phyloP scores from a whole-genome alignment of 1,284 basidiomycete genomes.

The Cryptococcus hybrid region DNA sequence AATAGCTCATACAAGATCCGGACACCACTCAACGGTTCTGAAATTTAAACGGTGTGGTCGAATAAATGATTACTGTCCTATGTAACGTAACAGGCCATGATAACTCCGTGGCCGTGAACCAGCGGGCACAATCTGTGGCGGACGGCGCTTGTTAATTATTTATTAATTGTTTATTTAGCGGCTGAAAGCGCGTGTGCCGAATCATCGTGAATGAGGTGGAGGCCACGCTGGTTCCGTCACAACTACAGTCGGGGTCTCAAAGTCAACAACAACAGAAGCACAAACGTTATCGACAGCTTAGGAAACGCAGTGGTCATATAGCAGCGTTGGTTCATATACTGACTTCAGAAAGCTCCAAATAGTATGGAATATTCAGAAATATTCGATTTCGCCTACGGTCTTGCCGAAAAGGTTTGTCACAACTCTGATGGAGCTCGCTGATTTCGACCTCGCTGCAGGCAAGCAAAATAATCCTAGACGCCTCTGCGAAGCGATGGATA shows the following conservation, averaged over 20 bases:
- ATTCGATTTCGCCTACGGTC: slow-evolving; percentile 25
- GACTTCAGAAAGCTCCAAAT: neutral
- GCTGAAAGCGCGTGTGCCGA: neutral
- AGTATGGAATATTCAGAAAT: slow-evolving; percentile 22
- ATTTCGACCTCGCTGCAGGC: slow-evolving; percentile 7
- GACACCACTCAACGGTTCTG: neutral
- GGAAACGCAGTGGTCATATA: no score
- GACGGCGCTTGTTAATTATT: neutral
- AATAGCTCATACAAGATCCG: no score
- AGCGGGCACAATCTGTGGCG: neutral
- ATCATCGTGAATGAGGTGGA: no score
- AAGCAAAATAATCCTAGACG: slow-evolving; percentile 19
- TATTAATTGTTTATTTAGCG: neutral
- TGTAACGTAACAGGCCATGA: neutral
- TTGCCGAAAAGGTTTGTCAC: slow-evolving; percentile 22
- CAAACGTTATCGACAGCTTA: no score
- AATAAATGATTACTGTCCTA: neutral
- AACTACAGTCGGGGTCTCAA: no score
- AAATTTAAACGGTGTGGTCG: neutral
- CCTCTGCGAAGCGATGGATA: slow-evolving; percentile 29
- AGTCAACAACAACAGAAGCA: no score
- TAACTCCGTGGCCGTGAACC: neutral
- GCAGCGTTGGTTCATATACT: no score
- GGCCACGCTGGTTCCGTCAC: no score
- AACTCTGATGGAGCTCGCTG: no score